Evolutionary conservation across 352 stramenopile species (phyloP).

Genomic region (Globisporangium recalcitrans): DNA sequence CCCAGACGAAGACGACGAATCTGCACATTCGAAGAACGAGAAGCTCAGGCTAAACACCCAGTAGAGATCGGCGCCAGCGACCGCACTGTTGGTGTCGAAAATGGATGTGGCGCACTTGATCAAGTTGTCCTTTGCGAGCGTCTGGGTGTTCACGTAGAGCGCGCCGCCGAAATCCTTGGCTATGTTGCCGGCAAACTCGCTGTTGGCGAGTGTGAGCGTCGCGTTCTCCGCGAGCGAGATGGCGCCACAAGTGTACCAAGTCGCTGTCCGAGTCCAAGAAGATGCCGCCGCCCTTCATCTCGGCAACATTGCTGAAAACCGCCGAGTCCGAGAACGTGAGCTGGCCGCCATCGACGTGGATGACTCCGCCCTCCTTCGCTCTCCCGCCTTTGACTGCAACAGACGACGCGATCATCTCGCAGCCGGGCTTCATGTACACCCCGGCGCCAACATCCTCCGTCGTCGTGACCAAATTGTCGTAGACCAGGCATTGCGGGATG

Average conservation of each 20-base stretch:
- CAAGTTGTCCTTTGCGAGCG: slow-evolving; percentile 1
- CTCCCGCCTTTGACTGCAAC: slow-evolving; percentile 16
- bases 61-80: slow-evolving; percentile 44
- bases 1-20: slow-evolving; percentile 15
- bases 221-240: slow-evolving; percentile 38
- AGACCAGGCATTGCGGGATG: neutral
- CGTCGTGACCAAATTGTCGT: neutral
- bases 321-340: slow-evolving; percentile 18
- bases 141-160: slow-evolving; percentile 43
- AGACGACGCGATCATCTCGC: slow-evolving; percentile 14
- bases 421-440: slow-evolving; percentile 20
- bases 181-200: slow-evolving; percentile 32
- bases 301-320: slow-evolving; percentile 1
- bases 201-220: slow-evolving; percentile 20
- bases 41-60: slow-evolving; percentile 53
- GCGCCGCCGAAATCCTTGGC: slow-evolving; percentile 49
- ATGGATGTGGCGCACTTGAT: slow-evolving; percentile 11
- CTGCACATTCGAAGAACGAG: slow-evolving; percentile 25
- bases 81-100: slow-evolving; percentile 37
- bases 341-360: slow-evolving; percentile 21
- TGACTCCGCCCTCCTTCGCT: slow-evolving; percentile 20
- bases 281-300: slow-evolving; percentile 23
- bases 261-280: slow-evolving; percentile 21
- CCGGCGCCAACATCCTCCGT: slow-evolving; percentile 18
- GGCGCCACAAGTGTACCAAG: slow-evolving; percentile 42